These are phyloP conservation scores for Euphorbia peplus DNA, from an alignment of 345 rosid genomes.

Conservation along the genomic window DNA sequence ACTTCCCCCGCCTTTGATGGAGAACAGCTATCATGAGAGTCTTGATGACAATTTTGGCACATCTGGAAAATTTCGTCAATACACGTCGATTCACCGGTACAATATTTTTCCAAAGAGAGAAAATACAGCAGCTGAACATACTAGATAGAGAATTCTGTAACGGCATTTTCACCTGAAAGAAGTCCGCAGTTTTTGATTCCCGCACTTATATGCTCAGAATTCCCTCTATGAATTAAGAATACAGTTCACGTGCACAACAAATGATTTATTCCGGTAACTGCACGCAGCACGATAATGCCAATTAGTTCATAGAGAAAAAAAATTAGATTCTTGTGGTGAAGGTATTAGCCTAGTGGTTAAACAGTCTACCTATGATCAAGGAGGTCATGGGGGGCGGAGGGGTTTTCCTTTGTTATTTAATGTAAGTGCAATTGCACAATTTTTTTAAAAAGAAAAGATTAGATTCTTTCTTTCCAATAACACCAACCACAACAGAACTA, in stretches of 20 bases:
- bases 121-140: conserved; percentile 36
- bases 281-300: background rate
- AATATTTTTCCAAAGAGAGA: conserved; percentile 21
- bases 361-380: too few relatives aligned
- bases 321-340: too few relatives aligned
- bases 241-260: background rate
- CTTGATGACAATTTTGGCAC: conserved; percentile 44
- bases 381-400: too few relatives aligned
- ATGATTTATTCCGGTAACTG: background rate
- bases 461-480: too few relatives aligned
- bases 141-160: conserved; percentile 35
- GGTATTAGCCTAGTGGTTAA: too few relatives aligned
- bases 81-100: conserved; percentile 35
- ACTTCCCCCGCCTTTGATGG: conserved; percentile 33
- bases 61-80: conserved; percentile 45
- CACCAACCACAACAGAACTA: background rate
- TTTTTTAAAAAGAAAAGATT: too few relatives aligned
- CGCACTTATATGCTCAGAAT: background rate
- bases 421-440: too few relatives aligned
- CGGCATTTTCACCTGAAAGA: conserved; percentile 42
- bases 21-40: conserved; percentile 35
- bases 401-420: too few relatives aligned
- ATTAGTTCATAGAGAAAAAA: background rate
- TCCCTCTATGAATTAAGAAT: background rate
- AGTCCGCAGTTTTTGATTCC: too few relatives aligned